These are phyloP conservation scores for Amyloporia xantha DNA, from an alignment of 768 basidiomycete species.

Conservation along the genomic window DNA sequence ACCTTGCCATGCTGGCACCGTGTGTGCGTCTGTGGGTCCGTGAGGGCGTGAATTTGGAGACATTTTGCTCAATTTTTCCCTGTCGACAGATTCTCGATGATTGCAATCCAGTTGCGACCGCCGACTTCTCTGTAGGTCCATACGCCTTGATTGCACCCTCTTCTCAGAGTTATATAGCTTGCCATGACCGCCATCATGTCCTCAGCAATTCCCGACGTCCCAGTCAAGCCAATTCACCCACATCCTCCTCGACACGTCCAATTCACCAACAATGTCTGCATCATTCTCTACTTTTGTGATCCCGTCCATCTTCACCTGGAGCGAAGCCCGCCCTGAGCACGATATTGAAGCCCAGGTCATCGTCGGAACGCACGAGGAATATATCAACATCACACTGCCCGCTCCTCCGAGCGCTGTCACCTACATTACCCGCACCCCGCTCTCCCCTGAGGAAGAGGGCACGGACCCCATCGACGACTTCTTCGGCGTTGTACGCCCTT, in stretches of 20 bases:
- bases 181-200: not conserved
- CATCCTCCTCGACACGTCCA: not conserved
- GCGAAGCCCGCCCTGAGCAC: not conserved
- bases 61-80: too few species aligned
- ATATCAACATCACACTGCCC: not conserved
- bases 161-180: not conserved
- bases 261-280: not conserved
- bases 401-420: not conserved
- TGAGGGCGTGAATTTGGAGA: too few species aligned
- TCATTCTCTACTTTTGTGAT: slow-evolving; percentile 1
- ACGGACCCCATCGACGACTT: slow-evolving; percentile 13
- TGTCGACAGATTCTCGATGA: not conserved
- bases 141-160: not conserved
- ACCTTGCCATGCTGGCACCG: too few species aligned
- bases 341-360: slow-evolving; percentile 5
- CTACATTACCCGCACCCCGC: not conserved
- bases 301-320: slow-evolving; percentile 3
- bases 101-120: not conserved
- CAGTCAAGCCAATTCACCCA: not conserved
- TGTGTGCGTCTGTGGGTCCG: too few species aligned
- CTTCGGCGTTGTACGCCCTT: slow-evolving; percentile 20
- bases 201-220: not conserved
- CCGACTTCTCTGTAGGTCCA: not conserved
- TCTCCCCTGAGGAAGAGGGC: not conserved
- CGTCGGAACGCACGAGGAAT: not conserved